phyloP scores from a whole-genome alignment of 1,139 yeast species.

The Candida tetrigidarum region DNA sequence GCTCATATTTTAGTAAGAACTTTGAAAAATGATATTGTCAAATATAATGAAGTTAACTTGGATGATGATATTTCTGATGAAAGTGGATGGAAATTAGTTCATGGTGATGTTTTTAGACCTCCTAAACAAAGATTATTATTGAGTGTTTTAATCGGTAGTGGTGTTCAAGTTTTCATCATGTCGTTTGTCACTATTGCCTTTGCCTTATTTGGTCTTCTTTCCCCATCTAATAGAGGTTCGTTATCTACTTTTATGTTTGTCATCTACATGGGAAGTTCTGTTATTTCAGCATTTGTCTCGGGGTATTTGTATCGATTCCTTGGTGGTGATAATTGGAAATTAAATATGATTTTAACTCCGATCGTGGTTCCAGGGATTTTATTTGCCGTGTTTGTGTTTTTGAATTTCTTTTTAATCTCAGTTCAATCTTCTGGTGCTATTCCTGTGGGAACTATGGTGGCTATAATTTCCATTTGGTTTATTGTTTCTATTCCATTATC shows the following conservation, averaged over 20 bases:
- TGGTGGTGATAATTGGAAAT: constrained; percentile 92
- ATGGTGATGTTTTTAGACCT: constrained; percentile 93
- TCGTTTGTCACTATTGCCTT: constrained; percentile 71
- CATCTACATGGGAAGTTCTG: constrained; percentile 77
- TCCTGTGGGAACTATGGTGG: constrained; percentile 88
- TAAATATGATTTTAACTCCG: constrained; percentile 84
- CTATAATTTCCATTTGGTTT: constrained; percentile 84
- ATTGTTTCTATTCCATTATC: constrained; percentile 84
- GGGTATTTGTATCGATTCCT: constrained; percentile 84
- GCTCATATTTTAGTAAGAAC: constrained; percentile 81
- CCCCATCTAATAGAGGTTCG: constrained; percentile 96
- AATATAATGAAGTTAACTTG: constrained; percentile 86
- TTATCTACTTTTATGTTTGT: constrained; percentile 89
- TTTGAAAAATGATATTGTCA: constrained; percentile 80
- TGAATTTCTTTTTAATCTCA: constrained; percentile 81
- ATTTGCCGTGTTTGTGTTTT: constrained; percentile 62
- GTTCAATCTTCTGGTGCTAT: constrained; percentile 93
- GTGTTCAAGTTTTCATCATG: constrained; percentile 84
- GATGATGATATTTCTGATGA: constrained; percentile 92
- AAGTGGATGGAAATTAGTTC: constrained; percentile 96
- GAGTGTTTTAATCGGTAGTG: constrained; percentile 87
- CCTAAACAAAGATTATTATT: constrained; percentile 74
- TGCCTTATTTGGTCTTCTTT: constrained; percentile 86
- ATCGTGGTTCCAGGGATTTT: constrained; percentile 79
- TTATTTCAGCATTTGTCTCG: constrained; percentile 84